A percentile compares a stretch with the other conserved stretches of the same genome.
Conservation (phyloP, 805 yeast genomes). For the Suhomyces emberorum region DNA sequence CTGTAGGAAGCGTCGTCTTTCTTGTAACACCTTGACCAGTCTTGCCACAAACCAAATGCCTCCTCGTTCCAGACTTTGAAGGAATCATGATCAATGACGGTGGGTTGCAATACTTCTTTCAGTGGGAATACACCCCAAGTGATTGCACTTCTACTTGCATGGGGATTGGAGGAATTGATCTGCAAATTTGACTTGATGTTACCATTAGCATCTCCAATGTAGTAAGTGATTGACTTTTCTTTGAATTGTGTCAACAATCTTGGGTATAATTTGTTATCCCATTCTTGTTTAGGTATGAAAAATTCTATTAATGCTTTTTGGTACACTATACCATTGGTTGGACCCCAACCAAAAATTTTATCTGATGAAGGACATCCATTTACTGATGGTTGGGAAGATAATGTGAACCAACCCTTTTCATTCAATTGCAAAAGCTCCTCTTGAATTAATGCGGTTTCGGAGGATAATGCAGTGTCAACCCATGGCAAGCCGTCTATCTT, state of each 20-base stretch:
- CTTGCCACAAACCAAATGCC: constrained; percentile 85
- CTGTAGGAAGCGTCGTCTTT: constrained; percentile 52
- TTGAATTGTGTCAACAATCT: constrained; percentile 38
- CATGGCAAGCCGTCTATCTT: constrained; percentile 83
- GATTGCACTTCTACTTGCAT: constrained; percentile 66
- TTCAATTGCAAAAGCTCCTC: constrained; percentile 83
- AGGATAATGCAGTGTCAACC: constrained; percentile 80
- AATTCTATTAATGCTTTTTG: constrained; percentile 90
- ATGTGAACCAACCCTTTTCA: constrained; percentile 71
- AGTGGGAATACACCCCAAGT: constrained; percentile 98
- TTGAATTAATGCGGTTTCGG: constrained; percentile 91
- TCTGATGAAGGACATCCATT: constrained; percentile 78
- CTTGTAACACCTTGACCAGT: constrained; percentile 85
- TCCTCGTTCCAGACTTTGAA: constrained; percentile 97
- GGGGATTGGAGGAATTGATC: constrained; percentile 19
- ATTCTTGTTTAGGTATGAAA: constrained; percentile 68
- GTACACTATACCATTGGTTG: constrained; percentile 78
- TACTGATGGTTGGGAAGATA: constrained; percentile 95
- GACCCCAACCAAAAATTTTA: constrained; percentile 96
- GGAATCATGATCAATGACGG: constrained; percentile 88
- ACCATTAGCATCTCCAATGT: constrained; percentile 63
- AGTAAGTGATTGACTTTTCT: constrained; percentile 62
- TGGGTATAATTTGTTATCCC: constrained; percentile 57
- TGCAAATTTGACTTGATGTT: constrained; percentile 59
- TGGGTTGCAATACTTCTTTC: constrained; percentile 85